Conservation (phyloP, 257 asterid species). For the Jasminum sambac region DNA sequence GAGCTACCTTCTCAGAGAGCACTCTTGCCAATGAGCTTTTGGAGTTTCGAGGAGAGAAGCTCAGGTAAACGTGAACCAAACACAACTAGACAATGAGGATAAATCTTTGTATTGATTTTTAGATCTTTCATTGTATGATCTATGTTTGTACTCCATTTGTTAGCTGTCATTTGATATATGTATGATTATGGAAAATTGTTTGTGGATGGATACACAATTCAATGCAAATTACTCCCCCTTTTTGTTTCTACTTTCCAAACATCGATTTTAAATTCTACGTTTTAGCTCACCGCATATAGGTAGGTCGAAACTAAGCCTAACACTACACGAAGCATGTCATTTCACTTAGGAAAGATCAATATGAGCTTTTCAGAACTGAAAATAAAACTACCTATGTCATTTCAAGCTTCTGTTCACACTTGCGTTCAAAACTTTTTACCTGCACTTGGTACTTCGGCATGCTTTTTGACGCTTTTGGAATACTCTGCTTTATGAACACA, state of each 20-base stretch:
- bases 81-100: neutral
- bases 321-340: too few species aligned
- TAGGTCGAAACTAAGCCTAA: too few species aligned
- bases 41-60: constrained; percentile 27
- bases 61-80: constrained; percentile 20
- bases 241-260: too few species aligned
- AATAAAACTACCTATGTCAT: too few species aligned
- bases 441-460: too few species aligned
- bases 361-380: too few species aligned
- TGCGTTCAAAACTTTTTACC: too few species aligned
- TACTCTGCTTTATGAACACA: neutral
- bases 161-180: neutral
- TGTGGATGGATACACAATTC: neutral
- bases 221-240: neutral
- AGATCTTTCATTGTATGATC: neutral
- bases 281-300: too few species aligned
- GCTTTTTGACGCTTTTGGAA: too few species aligned
- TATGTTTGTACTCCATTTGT: neutral
- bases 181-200: neutral
- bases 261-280: too few species aligned
- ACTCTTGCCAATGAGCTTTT: constrained; percentile 46
- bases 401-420: too few species aligned
- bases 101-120: neutral
- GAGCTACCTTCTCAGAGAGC: constrained; percentile 95
- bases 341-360: too few species aligned